Conservation (phyloP, 495 filamentous ascomycete genomes). For the Monascus purpureus region DNA sequence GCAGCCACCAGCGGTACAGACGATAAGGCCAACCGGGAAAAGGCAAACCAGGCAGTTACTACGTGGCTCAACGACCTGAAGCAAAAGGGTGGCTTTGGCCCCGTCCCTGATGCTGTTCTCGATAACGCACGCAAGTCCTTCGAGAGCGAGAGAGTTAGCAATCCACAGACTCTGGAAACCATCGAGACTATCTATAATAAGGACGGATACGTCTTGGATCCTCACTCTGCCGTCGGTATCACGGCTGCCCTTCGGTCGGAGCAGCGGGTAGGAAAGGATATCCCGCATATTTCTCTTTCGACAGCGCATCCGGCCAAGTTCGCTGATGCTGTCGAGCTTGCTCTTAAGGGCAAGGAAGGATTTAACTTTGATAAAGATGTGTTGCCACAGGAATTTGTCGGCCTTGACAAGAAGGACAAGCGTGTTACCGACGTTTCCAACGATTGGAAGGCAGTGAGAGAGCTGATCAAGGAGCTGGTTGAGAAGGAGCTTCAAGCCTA, state of each 20-base stretch:
- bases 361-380: constrained; percentile 67
- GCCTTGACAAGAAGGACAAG: constrained; percentile 46
- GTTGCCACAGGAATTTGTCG: constrained; percentile 65
- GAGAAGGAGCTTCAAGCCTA: constrained; percentile 14
- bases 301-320: constrained; percentile 96
- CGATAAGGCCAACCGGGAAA: constrained; percentile 22
- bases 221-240: constrained; percentile 81
- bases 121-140: constrained; percentile 52
- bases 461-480: constrained; percentile 25
- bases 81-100: constrained; percentile 63
- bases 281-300: constrained; percentile 62
- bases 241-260: constrained; percentile 51
- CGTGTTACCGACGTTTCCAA: constrained; percentile 17
- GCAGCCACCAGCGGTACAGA: constrained; percentile 27
- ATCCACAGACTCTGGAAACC: constrained; percentile 59
- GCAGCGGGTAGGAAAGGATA: constrained; percentile 29
- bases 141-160: constrained; percentile 68
- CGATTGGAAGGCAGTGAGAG: constrained; percentile 23
- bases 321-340: constrained; percentile 58
- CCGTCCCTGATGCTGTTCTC: constrained; percentile 54
- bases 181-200: constrained; percentile 52
- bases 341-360: constrained; percentile 47
- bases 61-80: constrained; percentile 70
- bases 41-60: constrained; percentile 41
- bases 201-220: constrained; percentile 66